A percentile compares a stretch with the other conserved stretches of the same genome.
Evolutionary conservation across 345 rosid species (phyloP).

Genomic region (Tarenaya hassleriana): DNA sequence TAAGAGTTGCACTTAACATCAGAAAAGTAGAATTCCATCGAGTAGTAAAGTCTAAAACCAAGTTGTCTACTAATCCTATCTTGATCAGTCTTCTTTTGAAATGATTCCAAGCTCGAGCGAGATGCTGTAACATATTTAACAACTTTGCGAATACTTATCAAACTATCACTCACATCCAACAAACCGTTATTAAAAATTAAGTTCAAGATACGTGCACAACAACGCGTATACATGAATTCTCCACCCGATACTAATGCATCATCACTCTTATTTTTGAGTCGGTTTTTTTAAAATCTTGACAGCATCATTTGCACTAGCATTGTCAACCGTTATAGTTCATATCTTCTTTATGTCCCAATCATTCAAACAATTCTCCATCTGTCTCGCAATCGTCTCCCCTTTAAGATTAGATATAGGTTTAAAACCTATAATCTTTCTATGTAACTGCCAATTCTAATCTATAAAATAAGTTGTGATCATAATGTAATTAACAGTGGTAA

Average conservation of each 20-base stretch:
- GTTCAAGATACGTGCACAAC: too few relatives aligned
- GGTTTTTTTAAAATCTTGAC: background rate
- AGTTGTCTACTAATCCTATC: too few relatives aligned
- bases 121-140: too few relatives aligned
- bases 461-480: too few relatives aligned
- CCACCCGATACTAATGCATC: background rate
- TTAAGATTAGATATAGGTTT: background rate
- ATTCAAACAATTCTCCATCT: background rate
- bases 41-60: too few relatives aligned
- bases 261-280: background rate
- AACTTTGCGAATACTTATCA: too few relatives aligned
- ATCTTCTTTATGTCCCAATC: background rate
- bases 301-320: too few relatives aligned
- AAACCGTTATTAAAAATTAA: too few relatives aligned
- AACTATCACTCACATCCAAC: too few relatives aligned
- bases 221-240: background rate
- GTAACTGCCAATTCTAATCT: background rate
- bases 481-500: background rate
- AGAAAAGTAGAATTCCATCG: too few relatives aligned
- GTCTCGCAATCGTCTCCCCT: background rate
- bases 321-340: background rate
- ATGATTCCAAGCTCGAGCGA: too few relatives aligned
- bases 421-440: slow-evolving; percentile 4
- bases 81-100: too few relatives aligned
- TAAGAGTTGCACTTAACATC: slow-evolving; percentile 1